A percentile compares a stretch with the other conserved stretches of the same genome.
Conservation (phyloP, 179 eudicot species). For the Amaranthus tricolor region DNA sequence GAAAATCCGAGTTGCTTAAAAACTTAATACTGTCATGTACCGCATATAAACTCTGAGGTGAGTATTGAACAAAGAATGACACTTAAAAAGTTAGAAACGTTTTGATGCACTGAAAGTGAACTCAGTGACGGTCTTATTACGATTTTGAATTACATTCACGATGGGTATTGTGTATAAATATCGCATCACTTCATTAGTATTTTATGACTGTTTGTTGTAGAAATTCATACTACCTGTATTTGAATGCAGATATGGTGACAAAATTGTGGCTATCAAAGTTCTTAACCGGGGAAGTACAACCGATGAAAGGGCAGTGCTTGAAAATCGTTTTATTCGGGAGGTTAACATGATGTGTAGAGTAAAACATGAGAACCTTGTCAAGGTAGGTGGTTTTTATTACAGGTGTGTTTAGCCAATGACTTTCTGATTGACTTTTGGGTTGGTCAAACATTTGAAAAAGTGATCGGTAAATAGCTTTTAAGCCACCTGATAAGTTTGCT, state of each 20-base stretch:
- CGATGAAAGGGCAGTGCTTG: constrained; percentile 72
- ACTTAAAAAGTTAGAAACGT: background rate
- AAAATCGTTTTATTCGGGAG: constrained; percentile 82
- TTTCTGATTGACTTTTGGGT: too few species aligned
- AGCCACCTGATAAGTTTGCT: too few species aligned
- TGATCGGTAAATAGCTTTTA: too few species aligned
- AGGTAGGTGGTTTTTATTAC: constrained; percentile 40
- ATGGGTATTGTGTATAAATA: background rate
- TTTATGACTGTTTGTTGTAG: background rate
- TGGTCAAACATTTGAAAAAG: too few species aligned
- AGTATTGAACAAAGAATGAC: background rate
- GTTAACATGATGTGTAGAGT: constrained; percentile 94
- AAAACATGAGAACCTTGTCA: constrained; percentile 85
- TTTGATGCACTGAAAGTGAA: background rate
- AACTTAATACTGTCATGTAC: background rate
- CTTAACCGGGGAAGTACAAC: constrained; percentile 72
- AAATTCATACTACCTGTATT: constrained; percentile 11
- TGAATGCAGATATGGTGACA: constrained; percentile 66
- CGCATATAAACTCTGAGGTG: background rate
- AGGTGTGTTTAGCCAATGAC: too few species aligned
- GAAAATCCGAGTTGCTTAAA: background rate
- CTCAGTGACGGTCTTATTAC: background rate
- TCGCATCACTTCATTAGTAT: too few species aligned
- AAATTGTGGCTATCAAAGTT: constrained; percentile 90
- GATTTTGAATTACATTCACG: background rate